These are phyloP conservation scores for Articulospora tetracladia DNA, from an alignment of 495 filamentous ascomycete species.

Conservation along the genomic window DNA sequence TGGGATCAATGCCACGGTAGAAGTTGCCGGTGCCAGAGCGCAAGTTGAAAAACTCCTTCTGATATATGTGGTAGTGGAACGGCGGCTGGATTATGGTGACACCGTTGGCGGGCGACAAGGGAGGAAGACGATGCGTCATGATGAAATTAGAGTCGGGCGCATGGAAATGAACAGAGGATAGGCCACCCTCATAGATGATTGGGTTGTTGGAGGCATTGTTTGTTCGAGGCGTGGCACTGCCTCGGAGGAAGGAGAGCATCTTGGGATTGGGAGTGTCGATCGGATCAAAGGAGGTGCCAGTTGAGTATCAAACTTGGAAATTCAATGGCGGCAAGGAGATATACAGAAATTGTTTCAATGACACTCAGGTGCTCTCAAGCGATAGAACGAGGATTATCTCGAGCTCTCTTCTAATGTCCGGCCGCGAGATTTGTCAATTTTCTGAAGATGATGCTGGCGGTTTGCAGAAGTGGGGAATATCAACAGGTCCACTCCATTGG, in stretches of 20 bases:
- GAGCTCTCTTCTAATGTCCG: too few relatives aligned
- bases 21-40: constrained; percentile 1
- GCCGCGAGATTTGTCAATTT: too few relatives aligned
- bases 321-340: too few relatives aligned
- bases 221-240: background rate
- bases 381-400: too few relatives aligned
- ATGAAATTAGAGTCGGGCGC: background rate
- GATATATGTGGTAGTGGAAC: constrained; percentile 5
- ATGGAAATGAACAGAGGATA: constrained; percentile 2
- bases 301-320: too few relatives aligned
- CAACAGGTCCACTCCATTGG: background rate
- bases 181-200: constrained; percentile 8
- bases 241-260: constrained; percentile 10
- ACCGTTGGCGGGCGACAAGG: background rate
- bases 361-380: too few relatives aligned
- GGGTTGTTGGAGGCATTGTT: constrained; percentile 6
- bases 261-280: background rate
- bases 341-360: too few relatives aligned
- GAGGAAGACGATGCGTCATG: constrained; percentile 8
- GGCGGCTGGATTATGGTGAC: constrained; percentile 5
- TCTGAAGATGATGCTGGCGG: too few relatives aligned
- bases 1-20: constrained; percentile 1
- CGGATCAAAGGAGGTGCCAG: too few relatives aligned
- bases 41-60: constrained; percentile 4
- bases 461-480: background rate